Percentiles rank a stretch among this genome's conserved stretches.
Evolutionary conservation across 2,329 filamentous ascomycete species (phyloP).

Genomic region (Chaetomium olivaceum): DNA sequence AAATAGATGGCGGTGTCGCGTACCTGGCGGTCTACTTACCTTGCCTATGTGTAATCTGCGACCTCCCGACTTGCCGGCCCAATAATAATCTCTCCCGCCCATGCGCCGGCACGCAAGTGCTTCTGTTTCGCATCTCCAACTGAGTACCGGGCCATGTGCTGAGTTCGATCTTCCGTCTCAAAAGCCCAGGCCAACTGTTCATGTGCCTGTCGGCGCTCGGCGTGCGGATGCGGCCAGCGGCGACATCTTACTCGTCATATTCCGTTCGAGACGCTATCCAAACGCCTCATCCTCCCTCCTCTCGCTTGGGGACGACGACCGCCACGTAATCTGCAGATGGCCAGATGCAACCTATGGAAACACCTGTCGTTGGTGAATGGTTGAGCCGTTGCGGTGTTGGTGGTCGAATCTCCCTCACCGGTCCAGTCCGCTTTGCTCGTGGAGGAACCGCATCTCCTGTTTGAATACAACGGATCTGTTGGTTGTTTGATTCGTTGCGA

Average conservation of each 20-base stretch:
- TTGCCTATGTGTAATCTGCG: constrained; percentile 12
- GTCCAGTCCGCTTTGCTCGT: neutral
- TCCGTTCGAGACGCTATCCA: neutral
- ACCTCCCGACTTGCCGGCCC: constrained; percentile 12
- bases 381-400: constrained; percentile 3
- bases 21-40: constrained; percentile 4
- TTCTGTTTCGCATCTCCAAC: constrained; percentile 16
- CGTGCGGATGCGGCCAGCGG: no score
- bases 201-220: constrained; percentile 28
- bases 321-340: neutral
- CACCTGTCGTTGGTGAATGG: neutral
- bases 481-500: neutral
- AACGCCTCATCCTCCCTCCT: constrained; percentile 24
- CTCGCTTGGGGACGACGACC: neutral
- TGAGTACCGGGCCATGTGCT: constrained; percentile 1
- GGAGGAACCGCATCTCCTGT: neutral
- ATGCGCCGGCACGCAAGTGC: neutral
- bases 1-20: neutral
- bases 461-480: neutral
- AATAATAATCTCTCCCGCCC: constrained; percentile 21
- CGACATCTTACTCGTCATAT: constrained; percentile 21
- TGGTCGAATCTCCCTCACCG: neutral
- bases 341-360: neutral
- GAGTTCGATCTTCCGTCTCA: constrained; percentile 18
- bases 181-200: constrained; percentile 38